Evolutionary conservation across 345 rosid species (phyloP).

Genomic region (Excoecaria agallocha): DNA sequence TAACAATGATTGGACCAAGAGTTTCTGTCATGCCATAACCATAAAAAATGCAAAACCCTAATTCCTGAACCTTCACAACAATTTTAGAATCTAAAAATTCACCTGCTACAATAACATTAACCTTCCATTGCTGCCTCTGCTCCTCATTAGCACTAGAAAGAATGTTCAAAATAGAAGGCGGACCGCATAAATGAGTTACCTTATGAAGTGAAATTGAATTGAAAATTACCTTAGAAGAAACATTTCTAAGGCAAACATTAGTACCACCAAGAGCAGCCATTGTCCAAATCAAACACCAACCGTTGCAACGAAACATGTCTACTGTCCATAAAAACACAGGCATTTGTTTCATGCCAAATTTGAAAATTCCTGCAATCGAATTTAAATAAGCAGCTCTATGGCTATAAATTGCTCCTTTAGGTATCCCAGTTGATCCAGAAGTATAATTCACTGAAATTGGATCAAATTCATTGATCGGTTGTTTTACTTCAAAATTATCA

Average conservation of each 20-base stretch:
- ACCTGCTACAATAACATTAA: conserved; percentile 43
- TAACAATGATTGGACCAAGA: conserved; percentile 43
- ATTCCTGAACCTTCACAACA: conserved; percentile 30
- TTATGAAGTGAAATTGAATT: too few relatives aligned
- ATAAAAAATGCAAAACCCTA: conserved; percentile 41
- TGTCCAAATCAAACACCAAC: too few relatives aligned
- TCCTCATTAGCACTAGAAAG: conserved; percentile 23
- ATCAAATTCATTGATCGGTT: conserved; percentile 40
- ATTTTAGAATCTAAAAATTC: conserved; percentile 23
- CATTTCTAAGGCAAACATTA: too few relatives aligned
- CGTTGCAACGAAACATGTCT: too few relatives aligned
- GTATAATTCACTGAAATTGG: conserved; percentile 55
- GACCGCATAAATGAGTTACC: too few relatives aligned
- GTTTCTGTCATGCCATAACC: conserved; percentile 66
- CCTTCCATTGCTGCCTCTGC: conserved; percentile 14
- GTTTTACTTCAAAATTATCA: conserved; percentile 23
- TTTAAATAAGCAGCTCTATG: conserved; percentile 54
- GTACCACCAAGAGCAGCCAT: too few relatives aligned
- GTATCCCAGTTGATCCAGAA: conserved; percentile 57
- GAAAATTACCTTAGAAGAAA: too few relatives aligned
- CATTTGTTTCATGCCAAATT: conserved; percentile 29
- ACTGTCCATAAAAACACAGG: conserved; percentile 48
- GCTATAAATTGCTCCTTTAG: conserved; percentile 57
- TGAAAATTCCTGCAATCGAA: conserved; percentile 36
- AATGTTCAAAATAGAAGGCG: too few relatives aligned